Evolutionary conservation across 164 flowering plant species (phyloP).

Genomic region (Annona squamosa): DNA sequence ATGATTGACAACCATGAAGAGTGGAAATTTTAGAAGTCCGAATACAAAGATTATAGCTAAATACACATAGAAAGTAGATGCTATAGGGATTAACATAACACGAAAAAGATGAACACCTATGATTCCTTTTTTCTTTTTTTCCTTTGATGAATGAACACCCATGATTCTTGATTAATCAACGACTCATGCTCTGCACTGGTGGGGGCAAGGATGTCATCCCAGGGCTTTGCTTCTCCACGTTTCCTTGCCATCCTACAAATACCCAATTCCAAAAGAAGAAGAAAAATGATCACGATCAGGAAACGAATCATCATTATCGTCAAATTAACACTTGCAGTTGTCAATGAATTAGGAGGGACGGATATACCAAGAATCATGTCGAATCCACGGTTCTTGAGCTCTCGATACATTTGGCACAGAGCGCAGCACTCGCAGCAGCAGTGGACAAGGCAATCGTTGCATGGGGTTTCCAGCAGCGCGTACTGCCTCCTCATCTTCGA

Average conservation of each 20-base stretch:
- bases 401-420: constrained; percentile 14
- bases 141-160: too few relatives aligned
- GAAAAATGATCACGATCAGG: neutral
- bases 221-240: constrained; percentile 14
- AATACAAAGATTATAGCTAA: too few relatives aligned
- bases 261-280: neutral
- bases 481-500: constrained; percentile 17
- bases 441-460: constrained; percentile 13
- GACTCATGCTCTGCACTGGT: neutral
- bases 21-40: too few relatives aligned
- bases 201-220: constrained; percentile 9
- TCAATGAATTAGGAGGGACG: neutral
- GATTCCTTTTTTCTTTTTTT: too few relatives aligned
- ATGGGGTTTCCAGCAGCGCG: constrained; percentile 3
- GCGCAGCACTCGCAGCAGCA: constrained; percentile 15
- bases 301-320: neutral
- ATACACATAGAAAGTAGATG: too few relatives aligned
- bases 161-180: too few relatives aligned
- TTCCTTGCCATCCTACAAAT: constrained; percentile 22
- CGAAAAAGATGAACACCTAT: too few relatives aligned
- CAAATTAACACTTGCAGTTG: neutral
- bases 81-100: too few relatives aligned
- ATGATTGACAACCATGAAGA: too few relatives aligned
- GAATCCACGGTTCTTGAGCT: constrained; percentile 16
- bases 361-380: constrained; percentile 13